These are phyloP conservation scores for Akebia trifoliata DNA, from an alignment of 164 flowering plant genomes.

Conservation along the genomic window DNA sequence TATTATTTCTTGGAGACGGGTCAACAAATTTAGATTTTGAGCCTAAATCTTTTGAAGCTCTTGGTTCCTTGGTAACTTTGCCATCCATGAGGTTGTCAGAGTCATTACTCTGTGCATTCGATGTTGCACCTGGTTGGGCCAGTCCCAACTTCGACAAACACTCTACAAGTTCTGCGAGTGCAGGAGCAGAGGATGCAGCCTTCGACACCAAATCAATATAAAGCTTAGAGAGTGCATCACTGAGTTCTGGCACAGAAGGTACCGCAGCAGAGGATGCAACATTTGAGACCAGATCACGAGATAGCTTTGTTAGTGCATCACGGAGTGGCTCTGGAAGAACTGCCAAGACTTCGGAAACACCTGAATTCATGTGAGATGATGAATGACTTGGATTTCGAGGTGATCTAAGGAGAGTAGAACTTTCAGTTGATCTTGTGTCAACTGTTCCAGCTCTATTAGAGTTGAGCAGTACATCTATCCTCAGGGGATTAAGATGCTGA, in stretches of 20 bases:
- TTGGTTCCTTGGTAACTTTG: slow-evolving; percentile 7
- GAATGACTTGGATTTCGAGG: slow-evolving; percentile 22
- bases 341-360: slow-evolving; percentile 39
- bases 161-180: slow-evolving; percentile 47
- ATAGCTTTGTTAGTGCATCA: slow-evolving; percentile 28
- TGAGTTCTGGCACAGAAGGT: slow-evolving; percentile 46
- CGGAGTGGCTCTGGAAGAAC: slow-evolving; percentile 51
- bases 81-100: slow-evolving; percentile 6
- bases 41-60: slow-evolving; percentile 14
- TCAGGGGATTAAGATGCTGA: slow-evolving; percentile 67
- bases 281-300: slow-evolving; percentile 27
- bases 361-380: slow-evolving; percentile 16
- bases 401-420: slow-evolving; percentile 49
- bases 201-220: slow-evolving; percentile 29
- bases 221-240: slow-evolving; percentile 30
- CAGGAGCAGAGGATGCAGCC: slow-evolving; percentile 42
- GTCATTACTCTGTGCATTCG: slow-evolving; percentile 10
- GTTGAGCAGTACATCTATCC: slow-evolving; percentile 46
- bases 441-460: slow-evolving; percentile 19
- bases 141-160: slow-evolving; percentile 33
- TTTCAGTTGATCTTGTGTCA: slow-evolving; percentile 33
- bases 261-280: slow-evolving; percentile 38
- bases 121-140: slow-evolving; percentile 13
- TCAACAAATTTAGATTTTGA: slow-evolving; percentile 2
- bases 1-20: slow-evolving; percentile 2